phyloP scores from a whole-genome alignment of 2,329 filamentous ascomycete species.

The Penicillium sp. region DNA sequence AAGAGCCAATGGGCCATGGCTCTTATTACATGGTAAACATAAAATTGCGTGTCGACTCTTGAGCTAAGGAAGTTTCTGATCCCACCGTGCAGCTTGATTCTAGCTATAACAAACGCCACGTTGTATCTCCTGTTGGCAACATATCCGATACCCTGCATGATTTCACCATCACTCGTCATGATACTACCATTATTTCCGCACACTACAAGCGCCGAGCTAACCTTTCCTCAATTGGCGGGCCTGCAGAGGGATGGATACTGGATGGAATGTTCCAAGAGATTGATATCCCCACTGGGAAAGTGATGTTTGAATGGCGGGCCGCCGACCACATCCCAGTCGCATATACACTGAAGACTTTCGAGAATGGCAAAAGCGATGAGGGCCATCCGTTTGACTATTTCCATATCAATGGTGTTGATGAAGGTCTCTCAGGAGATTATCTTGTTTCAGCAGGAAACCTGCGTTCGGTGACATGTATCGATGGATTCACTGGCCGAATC shows the following conservation, averaged over 20 bases:
- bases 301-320: constrained; percentile 47
- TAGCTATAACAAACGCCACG: constrained; percentile 7
- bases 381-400: constrained; percentile 50
- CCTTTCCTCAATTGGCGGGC: constrained; percentile 35
- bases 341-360: constrained; percentile 20
- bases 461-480: constrained; percentile 47
- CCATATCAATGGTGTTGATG: constrained; percentile 55
- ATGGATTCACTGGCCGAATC: constrained; percentile 43
- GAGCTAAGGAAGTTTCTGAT: constrained; percentile 5
- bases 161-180: constrained; percentile 40
- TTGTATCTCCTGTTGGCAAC: constrained; percentile 8
- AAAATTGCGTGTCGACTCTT: too few species aligned
- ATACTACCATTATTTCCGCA: constrained; percentile 41
- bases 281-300: constrained; percentile 37
- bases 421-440: constrained; percentile 50
- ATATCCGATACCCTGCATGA: constrained; percentile 39
- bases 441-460: constrained; percentile 52
- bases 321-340: constrained; percentile 39
- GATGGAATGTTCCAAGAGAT: constrained; percentile 46
- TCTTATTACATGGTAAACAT: constrained; percentile 9
- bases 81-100: constrained; percentile 6
- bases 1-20: neutral
- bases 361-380: constrained; percentile 18
- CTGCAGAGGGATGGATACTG: constrained; percentile 35
- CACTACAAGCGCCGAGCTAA: constrained; percentile 38